Base-by-base conservation (phyloP, 2,329 filamentous ascomycete species). In the Fonsecaea monophora region DNA sequence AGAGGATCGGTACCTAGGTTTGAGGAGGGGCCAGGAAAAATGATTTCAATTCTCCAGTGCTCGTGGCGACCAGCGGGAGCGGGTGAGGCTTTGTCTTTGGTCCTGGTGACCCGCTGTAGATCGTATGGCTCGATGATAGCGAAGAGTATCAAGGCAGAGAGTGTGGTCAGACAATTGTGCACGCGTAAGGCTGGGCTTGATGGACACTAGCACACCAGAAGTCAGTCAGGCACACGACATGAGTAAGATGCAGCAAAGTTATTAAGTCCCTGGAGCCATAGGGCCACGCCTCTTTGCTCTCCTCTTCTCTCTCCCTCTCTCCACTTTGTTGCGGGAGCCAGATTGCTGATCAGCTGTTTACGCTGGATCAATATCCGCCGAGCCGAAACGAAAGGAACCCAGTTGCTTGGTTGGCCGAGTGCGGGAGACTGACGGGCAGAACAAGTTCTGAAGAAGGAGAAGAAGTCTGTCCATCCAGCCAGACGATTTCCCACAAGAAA, bases 171-270 rank as follows among this genome's bases (percentile, higher is more conserved):
- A 48, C 10, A 37, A 12, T 25, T 40, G 15, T 18, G 45, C 37
- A 32, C 45, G 18, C 25, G 18, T 50, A 50, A 50, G 45, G 18
- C 15, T 50, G n/a, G 18, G 45, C 45, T 2, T 25, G 25, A 50
- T 25, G 18, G 18, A 50, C 3, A 25, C 25, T 15, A 18, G 37
- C 18, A 21, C 10, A 34, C 40, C 35, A 50, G 34, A 42, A 25
- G 34, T 48, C 18, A n/a, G 45, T 64, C 25, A 64, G 62, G 62
- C 62, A 64, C 62, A 45, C 62, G 56, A 64, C 62, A 59, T 59
- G 55, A 64, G 55, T 58, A 64, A 59, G 54, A 53, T 45, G 25
- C 25, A 25, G n/a, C 38, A 35, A 57, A 54, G 25, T 35, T 55
- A 55, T 37, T 55, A 34, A 37, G 53, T 55, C 45, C 21, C 21